phyloP scores from a whole-genome alignment of 805 yeast species.

The Candida argentea region DNA sequence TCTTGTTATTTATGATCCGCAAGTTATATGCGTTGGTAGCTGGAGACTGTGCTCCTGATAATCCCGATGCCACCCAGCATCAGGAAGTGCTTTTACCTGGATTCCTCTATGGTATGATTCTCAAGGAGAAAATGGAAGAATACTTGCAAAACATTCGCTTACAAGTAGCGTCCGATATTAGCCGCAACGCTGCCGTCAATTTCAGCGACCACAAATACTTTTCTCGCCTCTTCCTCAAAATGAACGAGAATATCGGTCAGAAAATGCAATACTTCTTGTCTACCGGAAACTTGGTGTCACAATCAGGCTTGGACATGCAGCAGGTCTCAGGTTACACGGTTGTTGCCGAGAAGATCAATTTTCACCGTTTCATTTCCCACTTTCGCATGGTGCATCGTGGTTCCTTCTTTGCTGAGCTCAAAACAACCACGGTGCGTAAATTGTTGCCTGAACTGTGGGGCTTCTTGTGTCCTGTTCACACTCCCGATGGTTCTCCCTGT shows the following conservation, averaged over 20 bases:
- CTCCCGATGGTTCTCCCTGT: constrained; percentile 99
- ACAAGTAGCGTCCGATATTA: constrained; percentile 72
- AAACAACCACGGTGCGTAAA: constrained; percentile 95
- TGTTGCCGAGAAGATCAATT: constrained; percentile 96
- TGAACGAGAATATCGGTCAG: constrained; percentile 90
- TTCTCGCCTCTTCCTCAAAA: constrained; percentile 63
- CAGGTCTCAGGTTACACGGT: constrained; percentile 98
- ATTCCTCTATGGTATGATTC: constrained; percentile 89
- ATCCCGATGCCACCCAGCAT: constrained; percentile 98
- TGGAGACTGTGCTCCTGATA: constrained; percentile 93
- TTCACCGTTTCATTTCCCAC: constrained; percentile 95
- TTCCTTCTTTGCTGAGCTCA: constrained; percentile 95
- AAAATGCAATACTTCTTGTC: constrained; percentile 90
- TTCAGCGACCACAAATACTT: constrained; percentile 80
- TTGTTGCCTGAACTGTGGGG: constrained; percentile 98
- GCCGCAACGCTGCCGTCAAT: constrained; percentile 71
- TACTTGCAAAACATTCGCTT: constrained; percentile 62
- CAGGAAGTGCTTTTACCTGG: constrained; percentile 96
- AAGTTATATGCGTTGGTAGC: constrained; percentile 91
- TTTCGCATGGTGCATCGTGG: constrained; percentile 99
- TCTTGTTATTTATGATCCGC: constrained; percentile 90
- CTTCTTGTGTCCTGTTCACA: constrained; percentile 96
- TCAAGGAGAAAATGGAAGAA: constrained; percentile 94
- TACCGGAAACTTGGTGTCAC: constrained; percentile 94
- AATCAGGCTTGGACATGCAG: constrained; percentile 94